These are phyloP conservation scores for Filobasidium wieringae DNA, from an alignment of 768 basidiomycete genomes.

Conservation along the genomic window DNA sequence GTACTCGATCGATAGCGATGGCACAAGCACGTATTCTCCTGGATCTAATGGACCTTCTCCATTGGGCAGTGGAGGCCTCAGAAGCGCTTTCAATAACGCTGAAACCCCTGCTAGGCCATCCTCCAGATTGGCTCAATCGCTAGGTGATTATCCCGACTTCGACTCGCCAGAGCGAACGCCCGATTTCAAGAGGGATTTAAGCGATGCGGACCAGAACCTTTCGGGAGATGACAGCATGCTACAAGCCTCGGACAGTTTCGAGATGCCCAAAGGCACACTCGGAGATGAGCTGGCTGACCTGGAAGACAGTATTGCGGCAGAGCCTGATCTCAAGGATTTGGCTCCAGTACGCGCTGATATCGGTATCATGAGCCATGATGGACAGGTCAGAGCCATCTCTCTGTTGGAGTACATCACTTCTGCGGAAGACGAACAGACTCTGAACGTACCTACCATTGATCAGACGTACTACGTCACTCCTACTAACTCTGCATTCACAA, in stretches of 20 bases:
- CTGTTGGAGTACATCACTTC: not conserved
- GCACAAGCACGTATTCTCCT: not conserved
- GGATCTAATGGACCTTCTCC: not conserved
- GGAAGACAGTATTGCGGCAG: conserved; percentile 9
- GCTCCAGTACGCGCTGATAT: conserved; percentile 18
- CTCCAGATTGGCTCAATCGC: not conserved
- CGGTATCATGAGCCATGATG: conserved; percentile 25
- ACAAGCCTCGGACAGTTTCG: not conserved
- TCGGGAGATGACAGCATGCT: conserved; percentile 5
- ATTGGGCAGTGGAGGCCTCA: not conserved
- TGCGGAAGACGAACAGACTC: not conserved
- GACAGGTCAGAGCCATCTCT: conserved; percentile 14
- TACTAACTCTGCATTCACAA: conserved; percentile 2
- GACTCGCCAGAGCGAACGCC: conserved; percentile 3
- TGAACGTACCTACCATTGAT: not conserved
- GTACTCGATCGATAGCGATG: not conserved
- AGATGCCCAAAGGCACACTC: conserved; percentile 15
- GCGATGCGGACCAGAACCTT: not conserved
- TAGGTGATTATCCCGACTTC: not conserved
- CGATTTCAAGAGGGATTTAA: not conserved
- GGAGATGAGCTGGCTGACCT: conserved; percentile 28
- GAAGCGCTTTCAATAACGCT: not conserved
- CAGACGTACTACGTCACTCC: not conserved
- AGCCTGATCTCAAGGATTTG: not conserved
- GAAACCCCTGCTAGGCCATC: not conserved